Base-by-base conservation (phyloP, 1,284 basidiomycete species). In the Ustilago sp. region DNA sequence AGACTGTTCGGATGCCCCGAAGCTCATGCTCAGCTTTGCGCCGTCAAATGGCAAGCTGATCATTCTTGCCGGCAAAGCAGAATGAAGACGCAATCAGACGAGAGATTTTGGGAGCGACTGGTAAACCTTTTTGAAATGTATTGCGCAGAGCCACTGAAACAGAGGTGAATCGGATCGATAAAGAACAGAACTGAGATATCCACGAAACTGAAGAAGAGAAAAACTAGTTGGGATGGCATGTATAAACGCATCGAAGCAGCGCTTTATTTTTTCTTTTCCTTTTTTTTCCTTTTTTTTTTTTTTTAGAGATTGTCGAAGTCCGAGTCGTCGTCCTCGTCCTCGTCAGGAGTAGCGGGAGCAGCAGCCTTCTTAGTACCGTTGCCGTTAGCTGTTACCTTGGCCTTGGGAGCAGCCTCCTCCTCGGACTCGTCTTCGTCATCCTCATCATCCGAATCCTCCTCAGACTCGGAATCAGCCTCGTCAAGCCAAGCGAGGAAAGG, bases 401-500 rank as follows among this genome's bases (percentile, higher is more conserved):
- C 43, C 43, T 64, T 57, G 48, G 63, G 53, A 52, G 36, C 56
- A 31, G 62, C 63, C 23, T 75, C 71, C 8, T 77, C 74, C 1
- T 68, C 68, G 4, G 71, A 48, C 15, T 50, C 48, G 31, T 50
- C 48, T 23, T 50, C 48, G 19, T 61, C 60, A 23, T 74, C 74
- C 32, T 61, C 63, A 15, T 75, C 74, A 4, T 77, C 76, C 1
- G 67, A 69, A 12, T 85, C 83, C 38, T 84, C 80, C 38, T 85
- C 83, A 13, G 81, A 81, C 34, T 80, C 79, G 55, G 71, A 74
- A 41, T 84, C 83, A 12, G 83, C 85, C 68, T 86, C 74, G 36
- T 85, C 82, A 11, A 86, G 77, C 84, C 84, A 86, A 57, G 83
- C 79, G 85, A 99, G 88, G 89, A 99, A 98, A 0, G 95, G 94